Evolutionary conservation across 2,329 filamentous ascomycete species (phyloP).

Genomic region (Lachnellula occidentalis): DNA sequence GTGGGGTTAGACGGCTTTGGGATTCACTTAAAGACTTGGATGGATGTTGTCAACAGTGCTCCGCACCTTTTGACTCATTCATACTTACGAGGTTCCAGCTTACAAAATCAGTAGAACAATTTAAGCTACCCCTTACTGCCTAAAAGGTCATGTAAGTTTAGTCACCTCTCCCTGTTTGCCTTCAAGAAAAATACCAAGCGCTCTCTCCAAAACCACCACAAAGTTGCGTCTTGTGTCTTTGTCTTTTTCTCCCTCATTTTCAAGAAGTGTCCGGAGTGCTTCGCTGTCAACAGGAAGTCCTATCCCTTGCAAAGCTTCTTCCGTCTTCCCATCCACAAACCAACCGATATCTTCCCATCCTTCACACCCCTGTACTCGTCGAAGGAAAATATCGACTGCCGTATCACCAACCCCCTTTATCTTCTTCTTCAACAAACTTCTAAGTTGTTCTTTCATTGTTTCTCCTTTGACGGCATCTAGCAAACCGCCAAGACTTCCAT

Average conservation of each 20-base stretch:
- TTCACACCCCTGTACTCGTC: not conserved
- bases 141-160: not conserved
- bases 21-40: no score
- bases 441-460: not conserved
- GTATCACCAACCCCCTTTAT: not conserved
- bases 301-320: not conserved
- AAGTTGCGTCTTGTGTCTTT: not conserved
- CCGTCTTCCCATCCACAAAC: slow-evolving; percentile 1
- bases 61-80: no score
- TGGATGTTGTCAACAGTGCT: no score
- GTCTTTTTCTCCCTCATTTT: not conserved
- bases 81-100: no score
- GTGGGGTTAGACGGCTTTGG: no score
- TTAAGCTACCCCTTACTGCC: no score
- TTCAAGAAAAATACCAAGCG: not conserved
- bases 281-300: not conserved
- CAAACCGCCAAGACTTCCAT: not conserved
- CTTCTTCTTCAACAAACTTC: not conserved
- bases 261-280: not conserved
- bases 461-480: not conserved
- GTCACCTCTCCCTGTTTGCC: not conserved
- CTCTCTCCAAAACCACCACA: not conserved
- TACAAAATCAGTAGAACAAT: no score
- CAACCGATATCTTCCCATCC: not conserved
- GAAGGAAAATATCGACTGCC: not conserved